Conservation (phyloP, 768 basidiomycete species). For the Mycena albidolilacea region DNA sequence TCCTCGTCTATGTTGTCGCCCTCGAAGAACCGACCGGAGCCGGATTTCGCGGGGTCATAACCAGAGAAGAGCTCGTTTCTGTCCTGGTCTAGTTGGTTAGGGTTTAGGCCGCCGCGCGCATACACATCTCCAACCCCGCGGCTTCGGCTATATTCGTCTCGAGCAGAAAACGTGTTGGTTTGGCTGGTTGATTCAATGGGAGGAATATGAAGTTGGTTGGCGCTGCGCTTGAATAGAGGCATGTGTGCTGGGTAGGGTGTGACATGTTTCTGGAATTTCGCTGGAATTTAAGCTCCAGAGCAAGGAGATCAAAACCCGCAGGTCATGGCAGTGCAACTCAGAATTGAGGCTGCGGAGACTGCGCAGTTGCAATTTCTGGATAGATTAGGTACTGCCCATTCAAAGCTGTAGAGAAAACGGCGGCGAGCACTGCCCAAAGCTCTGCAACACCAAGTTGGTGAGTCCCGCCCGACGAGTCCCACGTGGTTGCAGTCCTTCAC, state of each 20-base stretch:
- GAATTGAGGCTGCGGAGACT: not conserved
- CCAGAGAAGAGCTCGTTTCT: slow-evolving; percentile 70
- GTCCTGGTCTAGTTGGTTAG: slow-evolving; percentile 59
- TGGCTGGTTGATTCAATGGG: slow-evolving; percentile 49
- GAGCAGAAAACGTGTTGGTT: slow-evolving; percentile 28
- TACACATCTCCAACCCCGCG: slow-evolving; percentile 59
- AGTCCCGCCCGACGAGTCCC: too few species aligned
- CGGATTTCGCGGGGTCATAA: slow-evolving; percentile 58
- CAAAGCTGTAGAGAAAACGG: not conserved
- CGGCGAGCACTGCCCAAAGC: too few species aligned
- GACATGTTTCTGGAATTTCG: not conserved
- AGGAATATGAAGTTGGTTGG: slow-evolving; percentile 54
- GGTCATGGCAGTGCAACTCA: not conserved
- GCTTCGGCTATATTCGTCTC: slow-evolving; percentile 52
- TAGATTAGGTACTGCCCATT: not conserved
- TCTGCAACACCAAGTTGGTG: not conserved
- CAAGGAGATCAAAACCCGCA: not conserved
- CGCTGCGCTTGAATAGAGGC: slow-evolving; percentile 34
- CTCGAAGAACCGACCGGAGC: slow-evolving; percentile 63
- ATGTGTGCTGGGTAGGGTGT: slow-evolving; percentile 8
- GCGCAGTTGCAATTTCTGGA: not conserved
- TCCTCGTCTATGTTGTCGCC: slow-evolving; percentile 64
- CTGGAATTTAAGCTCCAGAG: not conserved
- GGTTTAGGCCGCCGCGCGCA: slow-evolving; percentile 51
- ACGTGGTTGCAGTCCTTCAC: too few species aligned